phyloP scores from a whole-genome alignment of 2,329 filamentous ascomycete species.

The Sordariomycetes sp. region DNA sequence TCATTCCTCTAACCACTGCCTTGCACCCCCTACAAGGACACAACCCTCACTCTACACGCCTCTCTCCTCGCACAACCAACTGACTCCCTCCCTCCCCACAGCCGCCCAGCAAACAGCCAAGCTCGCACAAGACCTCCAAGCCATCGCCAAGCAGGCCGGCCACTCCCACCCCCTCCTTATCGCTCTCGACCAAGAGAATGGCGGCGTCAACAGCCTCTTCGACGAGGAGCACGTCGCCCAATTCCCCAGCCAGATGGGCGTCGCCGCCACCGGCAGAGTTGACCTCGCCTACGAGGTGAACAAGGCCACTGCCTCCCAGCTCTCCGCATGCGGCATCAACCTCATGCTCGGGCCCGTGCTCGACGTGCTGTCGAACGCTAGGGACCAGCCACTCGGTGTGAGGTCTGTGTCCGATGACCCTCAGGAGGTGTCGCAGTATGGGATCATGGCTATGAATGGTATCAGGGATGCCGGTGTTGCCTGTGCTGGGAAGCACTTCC shows the following conservation, averaged over 20 bases:
- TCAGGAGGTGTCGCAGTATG: conserved; percentile 87
- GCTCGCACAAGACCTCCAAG: conserved; percentile 83
- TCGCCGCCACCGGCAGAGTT: conserved; percentile 80
- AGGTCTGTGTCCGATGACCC: conserved; percentile 86
- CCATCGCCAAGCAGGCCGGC: conserved; percentile 78
- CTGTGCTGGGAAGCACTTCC: conserved; percentile 92
- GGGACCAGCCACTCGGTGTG: conserved; percentile 82
- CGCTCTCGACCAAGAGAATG: conserved; percentile 93
- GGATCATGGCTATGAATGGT: conserved; percentile 79
- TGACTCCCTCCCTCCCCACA: conserved; percentile 22
- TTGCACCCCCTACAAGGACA: neutral
- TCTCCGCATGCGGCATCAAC: conserved; percentile 88
- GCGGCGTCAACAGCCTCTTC: conserved; percentile 90
- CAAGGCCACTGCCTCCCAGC: conserved; percentile 84
- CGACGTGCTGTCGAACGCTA: conserved; percentile 85
- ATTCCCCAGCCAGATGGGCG: conserved; percentile 92
- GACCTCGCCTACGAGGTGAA: conserved; percentile 82
- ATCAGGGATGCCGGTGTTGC: conserved; percentile 84
- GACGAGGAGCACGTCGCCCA: conserved; percentile 93
- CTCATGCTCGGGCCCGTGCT: conserved; percentile 88
- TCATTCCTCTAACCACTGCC: neutral
- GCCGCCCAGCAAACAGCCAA: conserved; percentile 82
- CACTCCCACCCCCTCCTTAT: conserved; percentile 84
- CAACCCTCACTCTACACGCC: conserved; percentile 6
- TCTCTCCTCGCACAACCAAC: neutral